Base-by-base conservation (phyloP, 352 stramenopile species). In the Pythium rishiriense region DNA sequence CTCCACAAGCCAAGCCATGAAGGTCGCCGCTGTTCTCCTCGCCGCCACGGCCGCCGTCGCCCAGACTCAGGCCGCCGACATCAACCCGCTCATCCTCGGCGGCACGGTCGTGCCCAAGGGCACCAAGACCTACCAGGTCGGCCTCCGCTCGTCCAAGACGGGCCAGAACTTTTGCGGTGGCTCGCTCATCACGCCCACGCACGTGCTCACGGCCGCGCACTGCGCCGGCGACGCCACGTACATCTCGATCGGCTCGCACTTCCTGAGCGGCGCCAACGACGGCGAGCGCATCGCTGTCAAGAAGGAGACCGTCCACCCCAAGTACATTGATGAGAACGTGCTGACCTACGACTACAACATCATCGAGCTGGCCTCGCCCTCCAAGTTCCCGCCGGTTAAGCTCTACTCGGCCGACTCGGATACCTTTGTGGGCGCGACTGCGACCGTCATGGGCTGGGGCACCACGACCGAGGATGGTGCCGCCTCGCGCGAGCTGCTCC, bases 231-330 rank as follows among this genome's bases (percentile, higher is more conserved):
- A 17, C 22, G 76, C 82, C 54, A 64, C 69, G 14, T 85, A 79
- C 68, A 77, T 75, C 19, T 69, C 72, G 2, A 68, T 88, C 29
- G 81, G 81, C 24, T 80, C 79, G 60, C 79, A 86, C 65, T 87
- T 67, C 55, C 46, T 74, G 21, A 80, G 62, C 26, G 78, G 79
- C 46, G 66, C 64, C 4, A 21, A 63, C 2, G 69, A 85, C 47
- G 73, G 74, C 10, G 72, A 85, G 60, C 73, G 72, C 51, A 82
- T 54, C 48, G 25, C 24, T 4, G 48, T 54, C 48, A 54, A 54
- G 48, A 33, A 21, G 5, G 25, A 54, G 48, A 54, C 31, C 48
- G 26, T 41, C 26, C 15, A 54, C 28, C 48, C 41, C 19, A 26
- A 24, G 41, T 47, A 52, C 46, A 31, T 24, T 7, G 48, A 54